A percentile compares a stretch with the other conserved stretches of the same genome.
Evolutionary conservation across 331 rosid species (phyloP).

Genomic region (Malus hybrid): DNA sequence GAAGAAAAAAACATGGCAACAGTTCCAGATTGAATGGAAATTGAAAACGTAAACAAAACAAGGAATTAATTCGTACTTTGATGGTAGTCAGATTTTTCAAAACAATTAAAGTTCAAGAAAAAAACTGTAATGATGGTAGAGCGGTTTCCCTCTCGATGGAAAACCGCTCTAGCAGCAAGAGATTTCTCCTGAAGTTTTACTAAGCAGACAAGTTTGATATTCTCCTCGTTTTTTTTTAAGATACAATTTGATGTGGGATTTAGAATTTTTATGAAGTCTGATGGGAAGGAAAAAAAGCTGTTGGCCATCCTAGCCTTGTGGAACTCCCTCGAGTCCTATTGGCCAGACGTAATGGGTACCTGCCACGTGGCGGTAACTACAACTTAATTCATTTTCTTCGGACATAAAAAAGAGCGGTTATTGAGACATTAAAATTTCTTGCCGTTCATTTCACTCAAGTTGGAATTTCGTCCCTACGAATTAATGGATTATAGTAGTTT

Average conservation of each 20-base stretch:
- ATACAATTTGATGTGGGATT: not conserved
- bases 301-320: conserved; percentile 10
- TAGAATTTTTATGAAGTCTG: not conserved
- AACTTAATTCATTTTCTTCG: not conserved
- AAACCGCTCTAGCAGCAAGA: conserved; percentile 34
- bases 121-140: conserved; percentile 2
- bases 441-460: not conserved
- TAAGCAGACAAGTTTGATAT: not conserved
- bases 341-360: not conserved
- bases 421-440: not conserved
- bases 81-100: not conserved
- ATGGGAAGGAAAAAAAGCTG: not conserved
- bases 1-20: not conserved
- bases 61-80: not conserved
- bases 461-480: no score
- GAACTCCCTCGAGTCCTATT: not conserved
- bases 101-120: not conserved
- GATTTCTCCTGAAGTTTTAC: not conserved
- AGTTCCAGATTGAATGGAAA: not conserved
- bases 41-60: not conserved
- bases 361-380: not conserved
- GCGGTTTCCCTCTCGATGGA: conserved; percentile 41
- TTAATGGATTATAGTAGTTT: not conserved
- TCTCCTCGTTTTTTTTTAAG: not conserved
- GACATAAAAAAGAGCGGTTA: not conserved